Conservation (phyloP, 805 yeast species). For the Pichia manshurica region DNA sequence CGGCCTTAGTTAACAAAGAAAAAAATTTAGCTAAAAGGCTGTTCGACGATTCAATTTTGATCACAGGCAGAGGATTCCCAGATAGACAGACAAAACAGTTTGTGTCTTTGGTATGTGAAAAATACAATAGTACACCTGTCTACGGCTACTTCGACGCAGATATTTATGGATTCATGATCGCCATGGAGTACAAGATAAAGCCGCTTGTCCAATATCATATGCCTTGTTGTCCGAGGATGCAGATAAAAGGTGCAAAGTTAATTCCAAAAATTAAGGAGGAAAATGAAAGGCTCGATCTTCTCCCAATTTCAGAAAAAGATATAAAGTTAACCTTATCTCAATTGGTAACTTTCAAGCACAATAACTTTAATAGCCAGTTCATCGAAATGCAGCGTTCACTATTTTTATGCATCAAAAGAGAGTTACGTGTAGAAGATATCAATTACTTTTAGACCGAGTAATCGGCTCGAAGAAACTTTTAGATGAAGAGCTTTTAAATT, state of each 20-base stretch:
- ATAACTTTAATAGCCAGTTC: neutral
- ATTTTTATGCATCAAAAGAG: slow-evolving; percentile 15
- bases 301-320: slow-evolving; percentile 9
- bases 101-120: slow-evolving; percentile 21
- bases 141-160: slow-evolving; percentile 57
- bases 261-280: neutral
- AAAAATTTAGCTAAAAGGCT: neutral
- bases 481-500: too few species aligned
- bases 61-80: slow-evolving; percentile 69
- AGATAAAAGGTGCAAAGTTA: slow-evolving; percentile 9
- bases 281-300: neutral
- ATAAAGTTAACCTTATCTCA: neutral
- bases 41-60: slow-evolving; percentile 7
- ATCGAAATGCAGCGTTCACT: slow-evolving; percentile 13
- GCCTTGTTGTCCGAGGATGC: slow-evolving; percentile 1
- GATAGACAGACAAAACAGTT: slow-evolving; percentile 48
- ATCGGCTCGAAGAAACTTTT: too few species aligned
- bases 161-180: slow-evolving; percentile 55
- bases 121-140: slow-evolving; percentile 29
- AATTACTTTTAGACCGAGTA: too few species aligned
- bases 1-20: slow-evolving; percentile 22
- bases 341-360: neutral
- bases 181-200: slow-evolving; percentile 31
- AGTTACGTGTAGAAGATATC: slow-evolving; percentile 6
- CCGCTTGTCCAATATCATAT: neutral